These are phyloP conservation scores for Lepidopterella palustris DNA, from an alignment of 495 filamentous ascomycete species.

Conservation along the genomic window DNA sequence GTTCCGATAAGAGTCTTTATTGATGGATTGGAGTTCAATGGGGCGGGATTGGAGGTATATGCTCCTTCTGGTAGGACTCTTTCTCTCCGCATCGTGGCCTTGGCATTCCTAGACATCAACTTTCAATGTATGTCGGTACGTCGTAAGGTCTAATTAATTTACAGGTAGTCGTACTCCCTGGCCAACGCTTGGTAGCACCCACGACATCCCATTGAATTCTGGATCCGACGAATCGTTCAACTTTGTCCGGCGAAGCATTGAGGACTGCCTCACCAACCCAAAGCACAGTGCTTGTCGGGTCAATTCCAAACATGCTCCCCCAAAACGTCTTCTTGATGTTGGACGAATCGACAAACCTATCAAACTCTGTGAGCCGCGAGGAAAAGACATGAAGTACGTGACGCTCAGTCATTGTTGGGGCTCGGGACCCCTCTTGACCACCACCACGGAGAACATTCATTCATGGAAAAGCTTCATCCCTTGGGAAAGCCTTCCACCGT, in stretches of 20 bases:
- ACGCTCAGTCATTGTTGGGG: slow-evolving; percentile 22
- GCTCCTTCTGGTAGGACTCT: slow-evolving; percentile 9
- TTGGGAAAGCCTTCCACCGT: not conserved
- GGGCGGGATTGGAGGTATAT: slow-evolving; percentile 15
- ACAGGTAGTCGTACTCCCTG: slow-evolving; percentile 18
- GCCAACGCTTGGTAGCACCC: slow-evolving; percentile 21
- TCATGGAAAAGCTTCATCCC: not conserved
- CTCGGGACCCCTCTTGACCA: slow-evolving; percentile 1
- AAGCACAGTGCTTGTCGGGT: slow-evolving; percentile 16
- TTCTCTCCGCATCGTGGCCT: not conserved
- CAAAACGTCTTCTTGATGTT: slow-evolving; percentile 20
- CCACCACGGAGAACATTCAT: not conserved
- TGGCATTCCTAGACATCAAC: not conserved
- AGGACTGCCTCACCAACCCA: slow-evolving; percentile 20
- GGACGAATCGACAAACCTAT: slow-evolving; percentile 17
- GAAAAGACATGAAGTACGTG: slow-evolving; percentile 14
- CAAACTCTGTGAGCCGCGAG: slow-evolving; percentile 16
- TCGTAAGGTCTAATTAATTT: not conserved
- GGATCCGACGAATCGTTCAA: slow-evolving; percentile 21
- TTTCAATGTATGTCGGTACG: not conserved
- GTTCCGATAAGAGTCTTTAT: slow-evolving; percentile 11
- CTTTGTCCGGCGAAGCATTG: slow-evolving; percentile 22
- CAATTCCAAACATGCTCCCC: not conserved
- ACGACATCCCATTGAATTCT: slow-evolving; percentile 16
- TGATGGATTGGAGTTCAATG: slow-evolving; percentile 10